phyloP scores from a whole-genome alignment of 192 early-diverging fungal genomes.

The Pilaira anomala region DNA sequence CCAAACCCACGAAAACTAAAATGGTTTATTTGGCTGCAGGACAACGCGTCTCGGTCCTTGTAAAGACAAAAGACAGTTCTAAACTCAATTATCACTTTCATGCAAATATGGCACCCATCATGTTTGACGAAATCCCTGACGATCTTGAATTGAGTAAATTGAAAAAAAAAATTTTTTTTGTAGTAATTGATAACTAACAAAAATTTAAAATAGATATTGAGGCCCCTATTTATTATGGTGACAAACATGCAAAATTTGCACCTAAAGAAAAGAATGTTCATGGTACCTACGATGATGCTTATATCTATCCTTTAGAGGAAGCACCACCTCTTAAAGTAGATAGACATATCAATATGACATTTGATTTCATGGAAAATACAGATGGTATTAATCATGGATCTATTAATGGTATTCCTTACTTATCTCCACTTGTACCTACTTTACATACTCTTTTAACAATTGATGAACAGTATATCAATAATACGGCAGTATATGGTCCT shows the following conservation, averaged over 20 bases:
- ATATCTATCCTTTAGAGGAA: constrained; percentile 47
- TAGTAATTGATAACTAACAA: no score
- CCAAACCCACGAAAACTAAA: constrained; percentile 51
- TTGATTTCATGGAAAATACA: constrained; percentile 59
- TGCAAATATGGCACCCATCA: constrained; percentile 70
- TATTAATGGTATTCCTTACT: constrained; percentile 74
- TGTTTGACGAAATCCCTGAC: constrained; percentile 68
- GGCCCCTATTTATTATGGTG: constrained; percentile 55
- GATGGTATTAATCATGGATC: constrained; percentile 78
- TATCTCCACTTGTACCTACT: constrained; percentile 61
- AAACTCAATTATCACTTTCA: constrained; percentile 67
- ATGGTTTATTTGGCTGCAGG: constrained; percentile 63
- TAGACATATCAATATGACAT: constrained; percentile 50
- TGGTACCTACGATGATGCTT: constrained; percentile 42
- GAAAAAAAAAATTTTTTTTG: no score
- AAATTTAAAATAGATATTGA: constrained; percentile 42
- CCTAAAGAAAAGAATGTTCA: neutral
- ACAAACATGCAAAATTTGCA: constrained; percentile 24
- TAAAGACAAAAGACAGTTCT: constrained; percentile 63
- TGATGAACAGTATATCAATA: constrained; percentile 45
- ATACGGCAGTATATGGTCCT: constrained; percentile 59
- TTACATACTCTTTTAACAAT: constrained; percentile 63
- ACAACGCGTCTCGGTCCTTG: constrained; percentile 78
- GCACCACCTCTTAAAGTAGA: constrained; percentile 44
- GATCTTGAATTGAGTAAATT: constrained; percentile 49